These are phyloP conservation scores for Neurospora pannonica DNA, from an alignment of 495 filamentous ascomycete genomes.

Conservation along the genomic window DNA sequence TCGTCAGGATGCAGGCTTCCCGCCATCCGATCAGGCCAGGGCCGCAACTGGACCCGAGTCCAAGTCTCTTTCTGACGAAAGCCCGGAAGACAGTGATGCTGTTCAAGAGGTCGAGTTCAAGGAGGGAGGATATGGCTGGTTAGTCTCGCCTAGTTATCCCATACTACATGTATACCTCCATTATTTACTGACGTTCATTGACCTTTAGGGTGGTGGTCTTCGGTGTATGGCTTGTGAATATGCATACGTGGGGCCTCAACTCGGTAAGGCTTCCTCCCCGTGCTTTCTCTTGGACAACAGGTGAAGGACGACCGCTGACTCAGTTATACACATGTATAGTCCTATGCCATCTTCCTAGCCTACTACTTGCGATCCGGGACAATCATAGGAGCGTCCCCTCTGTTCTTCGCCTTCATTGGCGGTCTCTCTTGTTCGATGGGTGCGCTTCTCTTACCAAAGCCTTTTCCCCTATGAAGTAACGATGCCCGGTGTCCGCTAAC, in stretches of 20 bases:
- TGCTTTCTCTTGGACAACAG: background rate
- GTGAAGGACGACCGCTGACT: slow-evolving; percentile 1
- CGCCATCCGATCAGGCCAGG: background rate
- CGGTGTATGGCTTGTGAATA: slow-evolving; percentile 44
- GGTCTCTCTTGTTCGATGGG: slow-evolving; percentile 55
- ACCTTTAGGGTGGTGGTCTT: slow-evolving; percentile 41
- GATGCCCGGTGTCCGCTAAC: slow-evolving; percentile 34
- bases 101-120: slow-evolving; percentile 24
- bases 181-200: background rate
- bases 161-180: background rate
- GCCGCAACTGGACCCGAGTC: background rate
- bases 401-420: slow-evolving; percentile 65
- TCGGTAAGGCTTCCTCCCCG: slow-evolving; percentile 26
- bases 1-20: background rate
- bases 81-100: slow-evolving; percentile 14
- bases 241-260: slow-evolving; percentile 51
- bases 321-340: slow-evolving; percentile 19
- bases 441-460: slow-evolving; percentile 4
- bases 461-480: background rate
- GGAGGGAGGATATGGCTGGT: slow-evolving; percentile 41
- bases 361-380: slow-evolving; percentile 54
- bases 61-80: slow-evolving; percentile 5
- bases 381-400: slow-evolving; percentile 46
- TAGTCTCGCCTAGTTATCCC: slow-evolving; percentile 2
- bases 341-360: slow-evolving; percentile 63